Conservation (phyloP, 164 flowering plant species). For the Pachysandra terminalis region DNA sequence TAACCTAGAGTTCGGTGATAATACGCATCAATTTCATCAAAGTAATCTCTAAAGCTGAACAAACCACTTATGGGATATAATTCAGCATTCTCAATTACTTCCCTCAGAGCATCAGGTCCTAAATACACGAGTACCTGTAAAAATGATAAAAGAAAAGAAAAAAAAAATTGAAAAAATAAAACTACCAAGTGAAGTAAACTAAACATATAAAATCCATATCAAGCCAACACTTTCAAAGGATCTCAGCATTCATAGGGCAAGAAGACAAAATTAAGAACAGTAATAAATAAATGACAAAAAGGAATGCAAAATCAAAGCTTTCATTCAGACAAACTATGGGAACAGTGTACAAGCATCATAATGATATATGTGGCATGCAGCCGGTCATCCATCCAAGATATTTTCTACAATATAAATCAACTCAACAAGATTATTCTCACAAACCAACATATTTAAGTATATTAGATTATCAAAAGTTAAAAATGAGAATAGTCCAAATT, state of each 20-base stretch:
- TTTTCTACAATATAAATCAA: no score
- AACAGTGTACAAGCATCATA: no score
- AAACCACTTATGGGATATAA: slow-evolving; percentile 81
- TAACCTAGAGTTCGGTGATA: slow-evolving; percentile 57
- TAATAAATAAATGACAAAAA: no score
- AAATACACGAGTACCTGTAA: slow-evolving; percentile 72
- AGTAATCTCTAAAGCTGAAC: slow-evolving; percentile 68
- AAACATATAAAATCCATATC: no score
- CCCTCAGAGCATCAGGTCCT: slow-evolving; percentile 63
- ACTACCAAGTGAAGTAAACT: background rate
- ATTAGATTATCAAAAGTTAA: background rate
- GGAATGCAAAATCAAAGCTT: no score
- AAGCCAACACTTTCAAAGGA: background rate
- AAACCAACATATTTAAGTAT: no score
- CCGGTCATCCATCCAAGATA: no score
- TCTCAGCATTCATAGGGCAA: no score
- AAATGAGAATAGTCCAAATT: background rate
- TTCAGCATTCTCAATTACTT: slow-evolving; percentile 76
- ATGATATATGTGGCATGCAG: no score
- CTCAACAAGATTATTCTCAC: no score
- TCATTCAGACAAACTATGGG: no score
- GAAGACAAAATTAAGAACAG: no score
- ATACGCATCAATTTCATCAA: slow-evolving; percentile 80
- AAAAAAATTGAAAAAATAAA: background rate
- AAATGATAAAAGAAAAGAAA: background rate